Evolutionary conservation across 805 yeast genomes (phyloP), one percentile per base, ranked within the genome.

Genomic region (Diddensiella santjacobensis): DNA sequence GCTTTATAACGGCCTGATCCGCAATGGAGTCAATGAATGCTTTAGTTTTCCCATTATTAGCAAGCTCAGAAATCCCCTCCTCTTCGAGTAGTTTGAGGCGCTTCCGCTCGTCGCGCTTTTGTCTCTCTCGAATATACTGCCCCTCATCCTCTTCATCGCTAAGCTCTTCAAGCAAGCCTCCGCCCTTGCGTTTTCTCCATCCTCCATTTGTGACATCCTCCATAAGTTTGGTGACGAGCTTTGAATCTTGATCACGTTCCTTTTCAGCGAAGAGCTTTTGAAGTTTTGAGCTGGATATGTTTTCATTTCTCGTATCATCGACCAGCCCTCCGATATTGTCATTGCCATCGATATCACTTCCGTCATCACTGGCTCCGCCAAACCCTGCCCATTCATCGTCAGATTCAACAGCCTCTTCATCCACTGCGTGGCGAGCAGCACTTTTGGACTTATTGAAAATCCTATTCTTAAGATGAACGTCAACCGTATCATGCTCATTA

Each of bases 341-440:
- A 22, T 45, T 44, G 18, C 50, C 54, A 6, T 49, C 54, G 3
- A 44, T 56, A 11, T 49, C 43, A 6, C 44, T 42, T 4, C 18
- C 55, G 4, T 56, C 60, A 24, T 53, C 59, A 26, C 56, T 52
- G 22, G 49, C 58, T 3, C 62, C 62, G n/a, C 61, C 62, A n/a
- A 56, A 36, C 2, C 60, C 60, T n/a, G 61, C 61, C 61, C 61
- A 59, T 44, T 59, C 62, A 33, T 59, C 62, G 13, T 59, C 62
- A 3, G 61, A 57, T 42, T 59, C 62, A 18, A 51, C 54, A 22
- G 62, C 62, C 40, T 59, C 62, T 24, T 57, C 60, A 24, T 59
- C 62, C 4, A 56, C 52, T 6, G 53, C 31, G 1, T 36, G 51
- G 10, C 50, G 19, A 2, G 56, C 57, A 10, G 42, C 41, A 8